phyloP scores from a whole-genome alignment of 768 basidiomycete species.

The Amanita brunnescens region DNA sequence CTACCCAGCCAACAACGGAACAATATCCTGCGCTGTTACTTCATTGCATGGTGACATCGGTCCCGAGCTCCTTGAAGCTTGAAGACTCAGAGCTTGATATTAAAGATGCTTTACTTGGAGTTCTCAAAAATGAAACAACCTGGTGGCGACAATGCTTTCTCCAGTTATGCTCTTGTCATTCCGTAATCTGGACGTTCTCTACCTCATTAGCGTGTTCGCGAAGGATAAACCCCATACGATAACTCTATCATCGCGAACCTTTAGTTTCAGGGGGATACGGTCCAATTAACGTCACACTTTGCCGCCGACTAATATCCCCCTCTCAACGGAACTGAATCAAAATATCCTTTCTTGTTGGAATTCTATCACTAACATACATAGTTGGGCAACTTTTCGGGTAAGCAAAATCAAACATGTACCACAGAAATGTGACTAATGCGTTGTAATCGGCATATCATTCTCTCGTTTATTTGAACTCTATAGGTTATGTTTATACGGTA shows the following conservation, averaged over 20 bases:
- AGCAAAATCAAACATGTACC: background rate
- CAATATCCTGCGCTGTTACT: too few relatives aligned
- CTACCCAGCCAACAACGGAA: too few relatives aligned
- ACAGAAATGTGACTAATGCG: background rate
- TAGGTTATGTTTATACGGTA: slow-evolving; percentile 53
- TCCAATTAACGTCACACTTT: slow-evolving; percentile 25
- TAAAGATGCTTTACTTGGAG: background rate
- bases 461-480: slow-evolving; percentile 6
- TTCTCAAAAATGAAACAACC: background rate
- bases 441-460: slow-evolving; percentile 38
- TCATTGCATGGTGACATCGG: too few relatives aligned
- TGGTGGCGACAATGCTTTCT: background rate
- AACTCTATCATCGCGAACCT: slow-evolving; percentile 18
- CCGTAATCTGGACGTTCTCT: background rate
- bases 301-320: slow-evolving; percentile 31
- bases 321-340: slow-evolving; percentile 42
- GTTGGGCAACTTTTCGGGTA: slow-evolving; percentile 44
- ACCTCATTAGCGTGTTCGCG: background rate
- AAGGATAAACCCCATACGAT: slow-evolving; percentile 24
- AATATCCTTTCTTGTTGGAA: background rate
- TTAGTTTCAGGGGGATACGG: slow-evolving; percentile 13
- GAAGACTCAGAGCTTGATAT: background rate
- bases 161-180: background rate
- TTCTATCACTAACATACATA: slow-evolving; percentile 24
- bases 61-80: background rate